Evolutionary conservation across 495 filamentous ascomycete genomes (phyloP), one percentile per base, ranked within the genome.

Genomic region (Penicillium tannophilum): DNA sequence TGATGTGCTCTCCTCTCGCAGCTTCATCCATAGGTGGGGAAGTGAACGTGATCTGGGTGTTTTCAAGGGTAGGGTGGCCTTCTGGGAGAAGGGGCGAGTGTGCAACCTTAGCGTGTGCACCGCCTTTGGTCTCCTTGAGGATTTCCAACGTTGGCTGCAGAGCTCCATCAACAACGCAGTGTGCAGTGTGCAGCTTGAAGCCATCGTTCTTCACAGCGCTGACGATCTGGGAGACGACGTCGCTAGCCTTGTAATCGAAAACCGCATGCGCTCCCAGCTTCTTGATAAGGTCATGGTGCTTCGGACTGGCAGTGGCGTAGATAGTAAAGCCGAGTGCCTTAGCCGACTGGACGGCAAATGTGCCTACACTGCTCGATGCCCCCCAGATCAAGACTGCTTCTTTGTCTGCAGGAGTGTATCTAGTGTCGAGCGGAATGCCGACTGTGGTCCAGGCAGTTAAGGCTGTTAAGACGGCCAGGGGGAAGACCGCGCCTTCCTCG

Each of bases 291-390:
- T 72, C 72, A 52, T 77, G 76, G 56, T 83, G 68, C 59, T 69
- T 71, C 12, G 61, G 39, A 56, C 77, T 79, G 24, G 79, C 79
- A 0, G 78, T 80, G 16, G 70, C 73, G 49, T 77, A 80, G 4
- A 83, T 73, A 4, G 63, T 71, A 46, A 75, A 80, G 4, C 81
- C 80, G 5, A 77, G 24, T 5, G 62, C 35, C 31, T 64, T 72
- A 1, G 78, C 33, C 6, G 9, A 35, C 3, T 35, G 33, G 12
- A 35, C 33, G 9, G 33, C 33, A 12, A 35, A 12, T 0, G 33
- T 35, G 3, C 33, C 33, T 12, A 35, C 33, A 35, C 33, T 35
- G 33, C 33, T 35, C 1, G 33, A 35, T 35, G 33, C 33, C 1
- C 33, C 33, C 33, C 33, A 35, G 33, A 35, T 35, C 33, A 35